Evolutionary conservation across 2,329 filamentous ascomycete species (phyloP).

Genomic region (Aspergillus unguis): DNA sequence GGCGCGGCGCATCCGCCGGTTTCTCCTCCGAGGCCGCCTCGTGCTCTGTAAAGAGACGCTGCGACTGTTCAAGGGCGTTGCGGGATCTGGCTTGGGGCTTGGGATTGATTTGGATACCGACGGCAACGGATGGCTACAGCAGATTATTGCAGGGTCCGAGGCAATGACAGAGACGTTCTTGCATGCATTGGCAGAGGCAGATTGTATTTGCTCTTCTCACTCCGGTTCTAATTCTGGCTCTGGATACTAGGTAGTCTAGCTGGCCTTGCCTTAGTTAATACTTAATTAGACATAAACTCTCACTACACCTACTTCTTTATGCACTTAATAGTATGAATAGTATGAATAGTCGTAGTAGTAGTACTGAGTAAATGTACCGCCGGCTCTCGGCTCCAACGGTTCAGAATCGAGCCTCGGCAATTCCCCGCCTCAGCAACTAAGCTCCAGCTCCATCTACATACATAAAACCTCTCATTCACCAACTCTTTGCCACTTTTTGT

Average conservation of each 20-base stretch:
- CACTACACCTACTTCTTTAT: neutral
- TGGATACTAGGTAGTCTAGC: too few species aligned
- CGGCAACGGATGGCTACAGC: conserved; percentile 22
- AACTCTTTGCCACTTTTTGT: too few species aligned
- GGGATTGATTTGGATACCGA: conserved; percentile 5
- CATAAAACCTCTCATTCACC: neutral
- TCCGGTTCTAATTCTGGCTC: too few species aligned
- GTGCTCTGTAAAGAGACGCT: conserved; percentile 28
- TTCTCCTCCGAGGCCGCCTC: conserved; percentile 27
- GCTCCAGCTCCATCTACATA: neutral
- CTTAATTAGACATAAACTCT: neutral
- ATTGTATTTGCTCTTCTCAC: conserved; percentile 26
- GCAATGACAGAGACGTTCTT: conserved; percentile 29
- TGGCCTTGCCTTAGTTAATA: neutral
- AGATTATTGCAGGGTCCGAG: conserved; percentile 30
- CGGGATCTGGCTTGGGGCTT: conserved; percentile 3
- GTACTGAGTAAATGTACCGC: neutral
- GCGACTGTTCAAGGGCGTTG: conserved; percentile 19
- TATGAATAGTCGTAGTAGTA: too few species aligned
- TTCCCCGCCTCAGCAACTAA: neutral
- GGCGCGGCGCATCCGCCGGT: conserved; percentile 26
- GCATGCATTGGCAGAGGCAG: conserved; percentile 23
- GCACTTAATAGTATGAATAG: neutral
- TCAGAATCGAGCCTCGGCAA: conserved; percentile 9
- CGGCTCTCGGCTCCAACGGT: conserved; percentile 8